Conservation (phyloP, 345 rosid genomes). For the Citrus maxima region DNA sequence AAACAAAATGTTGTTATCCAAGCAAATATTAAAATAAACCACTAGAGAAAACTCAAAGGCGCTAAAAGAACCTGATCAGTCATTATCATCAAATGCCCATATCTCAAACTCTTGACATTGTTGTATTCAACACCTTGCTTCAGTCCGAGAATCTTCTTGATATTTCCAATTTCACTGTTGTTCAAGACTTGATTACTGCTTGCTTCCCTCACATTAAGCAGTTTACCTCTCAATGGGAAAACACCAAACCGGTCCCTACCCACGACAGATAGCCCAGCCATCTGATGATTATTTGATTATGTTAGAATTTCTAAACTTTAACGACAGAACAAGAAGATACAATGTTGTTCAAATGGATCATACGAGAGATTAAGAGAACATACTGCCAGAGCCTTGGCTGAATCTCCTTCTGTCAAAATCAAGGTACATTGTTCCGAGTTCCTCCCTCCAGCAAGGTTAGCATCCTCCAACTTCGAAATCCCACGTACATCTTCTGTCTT, state of each 20-base stretch:
- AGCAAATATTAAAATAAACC: background rate
- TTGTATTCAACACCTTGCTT: constrained; percentile 74
- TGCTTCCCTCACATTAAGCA: constrained; percentile 96
- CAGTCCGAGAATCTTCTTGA: constrained; percentile 93
- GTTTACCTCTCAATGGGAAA: constrained; percentile 89
- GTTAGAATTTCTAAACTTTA: background rate
- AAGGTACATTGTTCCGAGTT: constrained; percentile 74
- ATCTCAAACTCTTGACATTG: constrained; percentile 85
- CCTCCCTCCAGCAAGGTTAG: constrained; percentile 85
- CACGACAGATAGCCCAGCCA: constrained; percentile 69
- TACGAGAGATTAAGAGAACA: constrained; percentile 22
- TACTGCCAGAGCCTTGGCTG: constrained; percentile 96
- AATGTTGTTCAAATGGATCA: background rate
- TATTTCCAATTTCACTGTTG: constrained; percentile 75
- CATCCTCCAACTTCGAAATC: constrained; percentile 85
- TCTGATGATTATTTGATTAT: constrained; percentile 32
- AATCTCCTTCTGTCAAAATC: constrained; percentile 98
- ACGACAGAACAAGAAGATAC: background rate
- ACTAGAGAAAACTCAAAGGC: background rate
- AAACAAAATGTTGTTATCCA: background rate
- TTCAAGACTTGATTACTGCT: constrained; percentile 72
- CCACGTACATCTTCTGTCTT: constrained; percentile 57
- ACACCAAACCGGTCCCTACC: constrained; percentile 77
- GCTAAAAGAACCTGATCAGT: constrained; percentile 76
- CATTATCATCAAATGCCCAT: constrained; percentile 99